Evolutionary conservation across 495 filamentous ascomycete genomes (phyloP).

Genomic region (Aspergillus steynii): DNA sequence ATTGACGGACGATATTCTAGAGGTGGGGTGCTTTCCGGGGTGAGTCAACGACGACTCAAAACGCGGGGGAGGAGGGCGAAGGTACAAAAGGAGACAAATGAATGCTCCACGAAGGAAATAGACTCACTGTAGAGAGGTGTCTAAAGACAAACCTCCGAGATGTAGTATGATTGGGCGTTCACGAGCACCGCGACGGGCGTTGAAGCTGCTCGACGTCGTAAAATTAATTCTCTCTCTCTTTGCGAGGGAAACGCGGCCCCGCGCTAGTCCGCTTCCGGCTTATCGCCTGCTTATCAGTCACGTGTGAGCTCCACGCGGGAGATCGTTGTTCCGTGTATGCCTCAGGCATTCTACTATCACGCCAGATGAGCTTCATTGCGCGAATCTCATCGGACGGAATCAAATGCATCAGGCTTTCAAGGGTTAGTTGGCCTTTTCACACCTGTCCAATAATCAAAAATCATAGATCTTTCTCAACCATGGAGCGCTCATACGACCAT

Average conservation of each 20-base stretch:
- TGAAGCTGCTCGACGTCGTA: slow-evolving; percentile 20
- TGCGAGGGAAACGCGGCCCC: slow-evolving; percentile 22
- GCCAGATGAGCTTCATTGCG: too few relatives aligned
- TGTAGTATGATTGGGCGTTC: slow-evolving; percentile 19
- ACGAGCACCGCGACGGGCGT: slow-evolving; percentile 16
- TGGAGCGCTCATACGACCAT: too few relatives aligned
- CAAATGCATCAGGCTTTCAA: neutral
- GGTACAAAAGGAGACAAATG: neutral
- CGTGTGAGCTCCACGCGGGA: slow-evolving; percentile 16
- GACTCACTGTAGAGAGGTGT: slow-evolving; percentile 16
- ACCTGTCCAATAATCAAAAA: too few relatives aligned
- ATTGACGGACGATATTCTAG: slow-evolving; percentile 10
- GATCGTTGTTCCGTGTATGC: slow-evolving; percentile 2
- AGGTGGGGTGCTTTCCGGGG: neutral
- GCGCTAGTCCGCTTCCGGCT: slow-evolving; percentile 34
- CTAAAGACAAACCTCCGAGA: slow-evolving; percentile 21
- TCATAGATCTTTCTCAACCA: too few relatives aligned
- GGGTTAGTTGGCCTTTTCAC: neutral
- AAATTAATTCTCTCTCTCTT: slow-evolving; percentile 23
- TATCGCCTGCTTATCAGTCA: slow-evolving; percentile 36
- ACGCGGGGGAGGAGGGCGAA: slow-evolving; percentile 7
- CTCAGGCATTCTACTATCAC: neutral
- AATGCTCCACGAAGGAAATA: slow-evolving; percentile 7
- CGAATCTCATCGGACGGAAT: too few relatives aligned
- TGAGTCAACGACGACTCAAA: slow-evolving; percentile 15